Base-by-base conservation (phyloP, 139 green algal genomes). In the Spirogloea muscicola region DNA sequence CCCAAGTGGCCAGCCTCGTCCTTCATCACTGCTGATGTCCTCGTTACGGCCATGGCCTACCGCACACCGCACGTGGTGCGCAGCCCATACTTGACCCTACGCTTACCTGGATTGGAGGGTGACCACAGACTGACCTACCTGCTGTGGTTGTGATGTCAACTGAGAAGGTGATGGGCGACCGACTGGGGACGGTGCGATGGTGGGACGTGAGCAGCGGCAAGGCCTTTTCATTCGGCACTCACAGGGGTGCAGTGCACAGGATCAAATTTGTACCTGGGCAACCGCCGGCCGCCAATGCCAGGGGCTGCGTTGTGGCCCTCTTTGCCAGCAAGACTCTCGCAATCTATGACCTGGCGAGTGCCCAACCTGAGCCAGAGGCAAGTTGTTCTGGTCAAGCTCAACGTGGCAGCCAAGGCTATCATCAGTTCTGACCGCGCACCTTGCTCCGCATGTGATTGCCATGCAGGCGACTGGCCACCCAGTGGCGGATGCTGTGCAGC, bases 1-100 rank as follows among this genome's bases (percentile, higher is more conserved):
- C 72, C 72, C 60, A 80, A 80, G 57, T 80, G 72, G 72, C 72
- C 72, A n/a, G 37, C 72, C n/a, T 40, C 72, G 33, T 77, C 63
- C 36, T 80, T 80, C 27, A 63, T 77, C 18, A 49, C 72, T 31
- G 27, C 25, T 18, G 70, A 79, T 38, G 72, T 76, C 25, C 72
- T 76, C 1, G 72, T 80, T 10, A 80, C 72, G 6, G 62, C 72
- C 48, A 80, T 80, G 72, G 72, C 72, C 18, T 80, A 78, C 64
- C 63, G 65, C 29, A 49, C 43, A 31, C 72, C 72, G 34, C 36
- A 55, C 2, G 72, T 80, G 60, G 72, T 73, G 10, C 18, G 64
- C 34, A 7, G 13, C n/a, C 31, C 31, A 46, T 18, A 41, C n/a
- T 37, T 37, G n/a, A 57, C 5, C n/a, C n/a, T n/a, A n/a, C n/a